Evolutionary conservation across 1,139 yeast species (phyloP).

Genomic region (Geotrichum reessii): DNA sequence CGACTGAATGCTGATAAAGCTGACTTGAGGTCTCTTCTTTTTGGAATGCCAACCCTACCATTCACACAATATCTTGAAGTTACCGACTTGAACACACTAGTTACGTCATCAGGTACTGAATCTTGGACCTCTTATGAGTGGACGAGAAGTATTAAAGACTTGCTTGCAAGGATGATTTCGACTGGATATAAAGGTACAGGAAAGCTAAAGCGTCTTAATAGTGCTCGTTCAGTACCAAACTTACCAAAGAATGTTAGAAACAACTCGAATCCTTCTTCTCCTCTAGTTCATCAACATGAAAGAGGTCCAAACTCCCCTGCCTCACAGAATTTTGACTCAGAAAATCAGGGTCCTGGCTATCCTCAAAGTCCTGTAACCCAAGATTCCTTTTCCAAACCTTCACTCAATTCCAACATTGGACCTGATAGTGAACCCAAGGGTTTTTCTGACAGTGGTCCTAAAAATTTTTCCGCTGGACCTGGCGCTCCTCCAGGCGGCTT

Average conservation of each 20-base stretch:
- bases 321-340: not conserved
- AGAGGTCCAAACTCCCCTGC: not conserved
- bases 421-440: not conserved
- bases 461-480: too few relatives aligned
- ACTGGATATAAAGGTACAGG: conserved; percentile 74
- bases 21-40: conserved; percentile 71
- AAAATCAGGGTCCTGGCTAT: not conserved
- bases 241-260: not conserved
- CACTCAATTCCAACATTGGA: not conserved
- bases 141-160: conserved; percentile 56
- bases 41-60: conserved; percentile 89
- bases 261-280: conserved; percentile 6
- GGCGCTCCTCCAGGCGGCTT: too few relatives aligned
- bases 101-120: conserved; percentile 39
- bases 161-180: conserved; percentile 58
- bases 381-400: not conserved
- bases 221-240: not conserved
- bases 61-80: conserved; percentile 72
- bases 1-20: conserved; percentile 81
- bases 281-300: conserved; percentile 3
- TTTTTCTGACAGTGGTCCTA: not conserved
- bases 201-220: not conserved
- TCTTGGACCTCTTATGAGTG: conserved; percentile 68
- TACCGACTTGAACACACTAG: conserved; percentile 47
- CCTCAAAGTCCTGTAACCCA: not conserved